Percentiles rank a stretch among this genome's conserved stretches.
Evolutionary conservation across 2,329 filamentous ascomycete species (phyloP).

Genomic region (Emydomyces testavorans): DNA sequence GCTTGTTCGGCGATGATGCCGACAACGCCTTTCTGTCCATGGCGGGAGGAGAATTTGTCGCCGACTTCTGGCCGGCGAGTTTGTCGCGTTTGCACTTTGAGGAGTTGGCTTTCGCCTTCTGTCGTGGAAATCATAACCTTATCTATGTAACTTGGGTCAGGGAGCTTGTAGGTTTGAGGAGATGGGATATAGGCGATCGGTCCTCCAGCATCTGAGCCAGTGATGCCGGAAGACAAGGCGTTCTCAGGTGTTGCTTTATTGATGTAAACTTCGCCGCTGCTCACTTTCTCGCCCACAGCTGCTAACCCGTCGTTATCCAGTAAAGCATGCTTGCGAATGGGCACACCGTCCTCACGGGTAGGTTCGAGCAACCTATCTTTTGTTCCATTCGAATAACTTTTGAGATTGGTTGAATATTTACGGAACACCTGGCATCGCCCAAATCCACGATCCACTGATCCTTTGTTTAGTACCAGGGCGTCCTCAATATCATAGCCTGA

Average conservation of each 20-base stretch:
- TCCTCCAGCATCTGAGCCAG: slow-evolving; percentile 46
- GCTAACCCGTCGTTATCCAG: slow-evolving; percentile 82
- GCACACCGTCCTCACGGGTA: slow-evolving; percentile 50
- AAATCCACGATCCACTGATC: slow-evolving; percentile 86
- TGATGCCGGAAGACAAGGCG: slow-evolving; percentile 57
- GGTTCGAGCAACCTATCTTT: slow-evolving; percentile 49
- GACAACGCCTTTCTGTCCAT: slow-evolving; percentile 96
- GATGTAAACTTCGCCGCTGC: slow-evolving; percentile 72
- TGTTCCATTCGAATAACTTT: slow-evolving; percentile 76
- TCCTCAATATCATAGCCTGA: slow-evolving; percentile 99
- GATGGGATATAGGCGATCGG: slow-evolving; percentile 30
- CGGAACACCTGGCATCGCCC: slow-evolving; percentile 97
- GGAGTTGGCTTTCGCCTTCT: slow-evolving; percentile 70
- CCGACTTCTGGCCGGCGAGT: slow-evolving; percentile 88
- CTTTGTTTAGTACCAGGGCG: slow-evolving; percentile 91
- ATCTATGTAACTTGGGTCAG: slow-evolving; percentile 81
- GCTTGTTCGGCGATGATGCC: slow-evolving; percentile 94
- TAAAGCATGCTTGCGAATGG: slow-evolving; percentile 57
- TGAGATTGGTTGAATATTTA: slow-evolving; percentile 77
- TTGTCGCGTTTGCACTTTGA: slow-evolving; percentile 95
- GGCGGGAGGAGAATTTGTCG: slow-evolving; percentile 96
- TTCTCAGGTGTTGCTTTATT: slow-evolving; percentile 81
- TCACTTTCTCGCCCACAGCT: slow-evolving; percentile 69
- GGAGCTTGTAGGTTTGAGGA: slow-evolving; percentile 60
- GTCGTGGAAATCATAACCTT: slow-evolving; percentile 90